Conservation (phyloP, 805 yeast species). For the Metschnikowia noctiluminum region DNA sequence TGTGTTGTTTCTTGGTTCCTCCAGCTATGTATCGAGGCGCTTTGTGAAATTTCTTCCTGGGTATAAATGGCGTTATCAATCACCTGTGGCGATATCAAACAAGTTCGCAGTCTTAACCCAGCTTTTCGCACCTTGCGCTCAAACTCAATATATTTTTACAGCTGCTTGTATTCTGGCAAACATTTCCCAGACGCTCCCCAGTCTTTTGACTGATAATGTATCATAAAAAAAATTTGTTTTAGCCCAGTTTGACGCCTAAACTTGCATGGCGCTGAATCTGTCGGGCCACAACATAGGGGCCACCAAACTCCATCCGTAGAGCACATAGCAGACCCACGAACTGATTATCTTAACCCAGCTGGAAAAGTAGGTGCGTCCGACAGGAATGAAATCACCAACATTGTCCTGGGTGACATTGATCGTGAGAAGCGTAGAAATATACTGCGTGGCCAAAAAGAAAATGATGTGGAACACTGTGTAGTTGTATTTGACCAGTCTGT, state of each 20-base stretch:
- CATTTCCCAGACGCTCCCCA: no score
- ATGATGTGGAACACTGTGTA: conserved; percentile 86
- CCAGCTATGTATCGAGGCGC: no score
- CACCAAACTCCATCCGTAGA: conserved; percentile 86
- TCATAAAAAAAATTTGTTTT: no score
- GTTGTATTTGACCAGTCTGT: conserved; percentile 70
- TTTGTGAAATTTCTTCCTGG: no score
- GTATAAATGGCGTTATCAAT: no score
- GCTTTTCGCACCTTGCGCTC: no score
- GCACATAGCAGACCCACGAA: conserved; percentile 84
- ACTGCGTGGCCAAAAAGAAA: conserved; percentile 93
- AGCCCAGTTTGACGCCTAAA: neutral
- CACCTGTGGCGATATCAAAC: no score
- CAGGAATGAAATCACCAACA: conserved; percentile 89
- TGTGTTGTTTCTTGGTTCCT: no score
- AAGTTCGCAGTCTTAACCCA: no score
- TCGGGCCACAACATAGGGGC: conserved; percentile 94
- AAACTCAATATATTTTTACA: no score
- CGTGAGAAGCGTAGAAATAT: conserved; percentile 90
- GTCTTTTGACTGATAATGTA: no score
- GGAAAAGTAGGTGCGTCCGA: conserved; percentile 93
- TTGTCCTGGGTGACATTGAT: conserved; percentile 84
- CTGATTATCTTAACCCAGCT: conserved; percentile 91
- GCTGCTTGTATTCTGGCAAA: no score
- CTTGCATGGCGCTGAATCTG: conserved; percentile 46